Conservation (phyloP, 2,329 filamentous ascomycete genomes). For the Davidsoniella neocaledoniae region DNA sequence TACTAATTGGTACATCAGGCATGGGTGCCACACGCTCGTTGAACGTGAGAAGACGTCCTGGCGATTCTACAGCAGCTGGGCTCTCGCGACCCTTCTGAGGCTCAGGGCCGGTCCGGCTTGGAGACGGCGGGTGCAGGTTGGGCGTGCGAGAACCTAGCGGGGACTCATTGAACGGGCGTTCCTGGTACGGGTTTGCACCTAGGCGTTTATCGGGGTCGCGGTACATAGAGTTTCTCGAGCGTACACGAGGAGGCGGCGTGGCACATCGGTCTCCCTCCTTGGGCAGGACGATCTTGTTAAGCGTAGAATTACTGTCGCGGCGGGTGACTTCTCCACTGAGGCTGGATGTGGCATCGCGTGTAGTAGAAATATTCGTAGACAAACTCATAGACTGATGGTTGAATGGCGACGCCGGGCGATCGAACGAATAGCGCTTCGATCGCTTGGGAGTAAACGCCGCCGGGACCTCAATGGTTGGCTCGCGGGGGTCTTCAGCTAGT, state of each 20-base stretch:
- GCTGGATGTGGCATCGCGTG: conserved; percentile 19
- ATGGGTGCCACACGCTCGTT: background rate
- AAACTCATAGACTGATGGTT: background rate
- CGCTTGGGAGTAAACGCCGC: background rate
- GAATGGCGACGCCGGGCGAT: background rate
- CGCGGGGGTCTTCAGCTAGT: background rate
- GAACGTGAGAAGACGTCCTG: background rate
- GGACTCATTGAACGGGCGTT: conserved; percentile 13
- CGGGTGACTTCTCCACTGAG: conserved; percentile 21
- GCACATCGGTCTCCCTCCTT: no score
- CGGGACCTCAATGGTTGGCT: background rate
- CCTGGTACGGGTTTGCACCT: conserved; percentile 18
- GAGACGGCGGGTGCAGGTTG: conserved; percentile 24
- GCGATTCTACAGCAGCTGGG: background rate
- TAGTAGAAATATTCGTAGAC: background rate
- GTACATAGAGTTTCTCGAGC: conserved; percentile 6
- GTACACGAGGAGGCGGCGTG: background rate
- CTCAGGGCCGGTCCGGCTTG: conserved; percentile 24
- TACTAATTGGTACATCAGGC: background rate
- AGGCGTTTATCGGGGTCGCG: conserved; percentile 13
- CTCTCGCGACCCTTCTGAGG: conserved; percentile 24
- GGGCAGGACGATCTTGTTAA: conserved; percentile 6
- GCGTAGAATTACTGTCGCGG: conserved; percentile 23
- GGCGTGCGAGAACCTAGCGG: conserved; percentile 21
- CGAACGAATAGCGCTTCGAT: background rate